Evolutionary conservation across 208 protist species (phyloP).

Genomic region (Leishmania arabica): DNA sequence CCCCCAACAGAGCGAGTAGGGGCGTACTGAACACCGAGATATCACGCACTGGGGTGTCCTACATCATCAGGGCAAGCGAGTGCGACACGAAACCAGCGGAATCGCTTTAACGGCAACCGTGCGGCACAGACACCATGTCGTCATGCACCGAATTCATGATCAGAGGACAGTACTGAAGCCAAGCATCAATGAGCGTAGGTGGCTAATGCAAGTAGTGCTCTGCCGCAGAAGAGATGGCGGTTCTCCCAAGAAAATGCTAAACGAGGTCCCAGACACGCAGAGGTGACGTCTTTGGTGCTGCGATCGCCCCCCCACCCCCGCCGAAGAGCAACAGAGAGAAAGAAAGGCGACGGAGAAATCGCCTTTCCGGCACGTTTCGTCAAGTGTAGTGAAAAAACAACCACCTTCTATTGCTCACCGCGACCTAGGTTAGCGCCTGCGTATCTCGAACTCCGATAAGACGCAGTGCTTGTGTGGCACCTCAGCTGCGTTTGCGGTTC

Average conservation of each 20-base stretch:
- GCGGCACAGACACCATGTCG: neutral
- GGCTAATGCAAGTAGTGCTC: neutral
- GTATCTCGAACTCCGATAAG: neutral
- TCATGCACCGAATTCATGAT: neutral
- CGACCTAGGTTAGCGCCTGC: neutral
- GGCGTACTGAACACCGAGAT: neutral
- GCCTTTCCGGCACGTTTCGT: neutral
- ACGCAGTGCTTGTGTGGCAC: too few relatives aligned
- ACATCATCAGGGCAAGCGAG: neutral
- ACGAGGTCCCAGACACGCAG: neutral
- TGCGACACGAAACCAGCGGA: neutral
- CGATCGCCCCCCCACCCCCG: neutral
- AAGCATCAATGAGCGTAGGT: neutral
- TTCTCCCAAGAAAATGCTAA: neutral
- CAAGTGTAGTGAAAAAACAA: neutral
- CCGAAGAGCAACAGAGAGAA: neutral
- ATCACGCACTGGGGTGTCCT: neutral
- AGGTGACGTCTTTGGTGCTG: neutral
- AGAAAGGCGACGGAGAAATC: neutral
- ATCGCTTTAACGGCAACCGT: neutral
- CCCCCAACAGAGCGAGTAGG: neutral
- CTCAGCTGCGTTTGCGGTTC: conserved; percentile 1
- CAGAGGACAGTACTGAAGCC: neutral
- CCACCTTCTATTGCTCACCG: neutral
- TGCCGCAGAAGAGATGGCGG: neutral